phyloP scores from a whole-genome alignment of 139 green algal species.

The Auxenochlorella pyrenoidosa region DNA sequence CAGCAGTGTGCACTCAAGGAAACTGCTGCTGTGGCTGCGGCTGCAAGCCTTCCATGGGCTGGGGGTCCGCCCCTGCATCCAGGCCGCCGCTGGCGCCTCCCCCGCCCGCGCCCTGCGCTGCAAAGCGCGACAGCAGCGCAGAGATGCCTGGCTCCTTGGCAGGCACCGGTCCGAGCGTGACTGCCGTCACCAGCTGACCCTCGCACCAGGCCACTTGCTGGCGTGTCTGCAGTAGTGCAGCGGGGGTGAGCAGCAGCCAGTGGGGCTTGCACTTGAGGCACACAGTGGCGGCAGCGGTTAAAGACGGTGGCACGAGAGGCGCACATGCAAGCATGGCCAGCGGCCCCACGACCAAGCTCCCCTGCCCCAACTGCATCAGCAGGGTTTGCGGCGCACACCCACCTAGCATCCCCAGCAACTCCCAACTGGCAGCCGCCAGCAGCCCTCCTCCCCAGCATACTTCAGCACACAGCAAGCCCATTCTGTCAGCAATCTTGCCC shows the following conservation, averaged over 20 bases:
- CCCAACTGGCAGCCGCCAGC: too few relatives aligned
- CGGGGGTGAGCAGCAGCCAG: background rate
- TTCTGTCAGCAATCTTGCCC: too few relatives aligned
- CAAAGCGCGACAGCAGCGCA: conserved; percentile 13
- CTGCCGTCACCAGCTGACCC: background rate
- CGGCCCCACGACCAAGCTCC: too few relatives aligned
- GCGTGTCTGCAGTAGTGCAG: background rate
- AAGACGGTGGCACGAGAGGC: too few relatives aligned
- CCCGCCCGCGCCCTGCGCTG: background rate
- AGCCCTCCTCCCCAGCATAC: too few relatives aligned
- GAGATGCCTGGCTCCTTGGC: conserved; percentile 5
- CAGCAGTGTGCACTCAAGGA: too few relatives aligned
- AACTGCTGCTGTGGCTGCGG: background rate
- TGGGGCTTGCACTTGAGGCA: background rate
- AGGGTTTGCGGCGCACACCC: too few relatives aligned
- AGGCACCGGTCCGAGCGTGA: background rate
- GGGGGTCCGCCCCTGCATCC: too few relatives aligned
- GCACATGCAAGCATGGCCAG: background rate
- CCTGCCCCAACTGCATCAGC: too few relatives aligned
- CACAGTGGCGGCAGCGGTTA: background rate
- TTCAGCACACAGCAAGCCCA: too few relatives aligned
- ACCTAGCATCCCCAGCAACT: too few relatives aligned
- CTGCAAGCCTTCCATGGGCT: too few relatives aligned
- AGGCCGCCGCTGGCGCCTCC: background rate
- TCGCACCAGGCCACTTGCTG: conserved; percentile 8